Percentiles rank a stretch among this genome's conserved stretches.
Evolutionary conservation across 2,329 filamentous ascomycete species (phyloP).

Genomic region (Mycosphaerella sp.): DNA sequence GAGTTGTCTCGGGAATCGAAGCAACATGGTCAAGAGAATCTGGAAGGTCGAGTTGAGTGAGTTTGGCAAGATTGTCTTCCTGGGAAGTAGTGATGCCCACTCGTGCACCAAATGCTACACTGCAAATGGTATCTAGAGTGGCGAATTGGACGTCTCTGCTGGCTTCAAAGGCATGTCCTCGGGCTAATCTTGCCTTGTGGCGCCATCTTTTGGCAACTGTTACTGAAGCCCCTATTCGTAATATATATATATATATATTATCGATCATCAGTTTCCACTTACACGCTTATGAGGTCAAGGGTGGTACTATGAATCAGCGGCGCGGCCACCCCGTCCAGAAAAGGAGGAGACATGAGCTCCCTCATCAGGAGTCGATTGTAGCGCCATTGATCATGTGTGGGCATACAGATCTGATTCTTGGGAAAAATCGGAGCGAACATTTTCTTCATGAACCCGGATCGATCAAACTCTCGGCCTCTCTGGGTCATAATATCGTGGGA

Average conservation of each 20-base stretch:
- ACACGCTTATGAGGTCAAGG: no score
- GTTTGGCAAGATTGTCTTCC: neutral
- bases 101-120: neutral
- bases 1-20: neutral
- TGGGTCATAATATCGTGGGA: conserved; percentile 42
- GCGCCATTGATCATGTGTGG: conserved; percentile 25
- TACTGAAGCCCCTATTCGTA: no score
- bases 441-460: conserved; percentile 33
- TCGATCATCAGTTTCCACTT: no score
- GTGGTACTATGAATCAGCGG: conserved; percentile 19
- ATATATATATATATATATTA: no score
- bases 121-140: conserved; percentile 6
- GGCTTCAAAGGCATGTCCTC: neutral
- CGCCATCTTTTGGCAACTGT: neutral
- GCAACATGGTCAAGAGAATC: neutral
- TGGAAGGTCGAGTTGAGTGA: neutral
- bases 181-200: neutral
- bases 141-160: neutral
- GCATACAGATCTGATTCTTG: conserved; percentile 24
- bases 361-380: conserved; percentile 26
- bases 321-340: conserved; percentile 28
- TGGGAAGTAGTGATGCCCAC: no score
- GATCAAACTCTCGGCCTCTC: conserved; percentile 43
- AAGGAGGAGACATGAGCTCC: conserved; percentile 28
- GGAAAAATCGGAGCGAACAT: conserved; percentile 24